Base-by-base conservation (phyloP, 768 basidiomycete species). In the Mycena rosella region DNA sequence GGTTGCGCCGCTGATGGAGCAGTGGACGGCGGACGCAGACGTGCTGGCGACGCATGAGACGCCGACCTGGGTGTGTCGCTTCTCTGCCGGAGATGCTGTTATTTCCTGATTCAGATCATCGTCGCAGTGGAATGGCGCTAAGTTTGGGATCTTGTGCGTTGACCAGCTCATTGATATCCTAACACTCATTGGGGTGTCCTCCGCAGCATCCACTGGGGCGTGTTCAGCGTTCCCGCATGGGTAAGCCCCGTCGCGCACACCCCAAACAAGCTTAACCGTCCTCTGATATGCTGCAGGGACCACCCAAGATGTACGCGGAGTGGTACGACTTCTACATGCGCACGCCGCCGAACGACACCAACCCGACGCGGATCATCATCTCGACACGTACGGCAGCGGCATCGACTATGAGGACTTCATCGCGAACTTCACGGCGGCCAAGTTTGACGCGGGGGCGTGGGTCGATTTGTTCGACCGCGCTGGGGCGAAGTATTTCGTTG, bases 401-500 rank as follows among this genome's bases (percentile, higher is more conserved):
- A 75, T 87, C 5, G 69, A 82, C 5, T 87, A 90, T 63, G 89
- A 90, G 66, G 85, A 88, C 67, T 90, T 90, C 68, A 87, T 90
- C 53, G 74, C 81, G 0, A 77, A 83, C 57, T 89, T 88, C 72
- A 87, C 83, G 0, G 87, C 85, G 3, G 76, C 77, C 3, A 82
- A 82, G 52, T 90, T 86, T 76, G 83, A 88, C 40, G 83, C 88
- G 4, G 84, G 81, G 45, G 79, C 75, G 49, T 89, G 88, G 87
- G 72, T 88, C 0, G 82, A 87, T 67, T 59, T 89, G 11, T 84
- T 89, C 52, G 85, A 83, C 45, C 78, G 79, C 27, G 85, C 87
- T 0, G 88, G 89, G 1, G 89, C 88, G 2, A 88, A 85, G 72
- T 89, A 89, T 68, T 89, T 89, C 66, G 87, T 89, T n/a, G 73